phyloP scores from a whole-genome alignment of 1,139 yeast species.

The Kluyveromyces sp. region DNA sequence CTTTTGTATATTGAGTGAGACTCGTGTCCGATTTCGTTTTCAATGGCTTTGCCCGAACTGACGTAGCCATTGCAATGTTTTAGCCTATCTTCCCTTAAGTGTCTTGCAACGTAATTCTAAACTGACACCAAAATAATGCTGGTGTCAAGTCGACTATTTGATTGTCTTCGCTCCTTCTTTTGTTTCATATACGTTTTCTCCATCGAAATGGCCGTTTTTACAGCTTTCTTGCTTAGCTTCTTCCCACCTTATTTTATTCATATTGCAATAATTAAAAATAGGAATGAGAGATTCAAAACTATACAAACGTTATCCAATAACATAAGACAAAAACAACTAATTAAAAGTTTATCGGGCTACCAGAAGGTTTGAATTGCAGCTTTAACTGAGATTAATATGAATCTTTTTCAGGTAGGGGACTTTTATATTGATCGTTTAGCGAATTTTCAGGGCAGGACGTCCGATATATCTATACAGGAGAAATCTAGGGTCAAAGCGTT shows the following conservation, averaged over 20 bases:
- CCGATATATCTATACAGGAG: slow-evolving; percentile 22
- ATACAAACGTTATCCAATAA: background rate
- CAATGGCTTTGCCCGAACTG: no score
- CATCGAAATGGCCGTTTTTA: slow-evolving; percentile 10
- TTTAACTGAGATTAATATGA: slow-evolving; percentile 32
- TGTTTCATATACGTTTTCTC: background rate
- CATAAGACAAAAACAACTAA: no score
- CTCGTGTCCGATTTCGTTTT: no score
- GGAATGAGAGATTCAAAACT: background rate
- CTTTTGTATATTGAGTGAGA: no score
- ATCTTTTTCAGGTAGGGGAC: slow-evolving; percentile 45
- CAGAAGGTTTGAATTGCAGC: no score
- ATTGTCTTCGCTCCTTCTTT: background rate
- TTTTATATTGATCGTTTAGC: slow-evolving; percentile 43
- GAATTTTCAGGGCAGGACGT: slow-evolving; percentile 21
- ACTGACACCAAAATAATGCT: no score
- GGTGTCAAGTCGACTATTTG: no score
- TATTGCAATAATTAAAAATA: background rate
- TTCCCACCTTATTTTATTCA: background rate
- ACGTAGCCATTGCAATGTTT: no score
- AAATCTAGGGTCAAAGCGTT: slow-evolving; percentile 59
- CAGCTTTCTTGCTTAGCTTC: background rate
- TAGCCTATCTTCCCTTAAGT: no score
- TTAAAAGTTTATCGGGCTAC: no score
- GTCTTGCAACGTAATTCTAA: no score